Base-by-base conservation (phyloP, 768 basidiomycete species). In the Tylopilus rubrobrunneus region DNA sequence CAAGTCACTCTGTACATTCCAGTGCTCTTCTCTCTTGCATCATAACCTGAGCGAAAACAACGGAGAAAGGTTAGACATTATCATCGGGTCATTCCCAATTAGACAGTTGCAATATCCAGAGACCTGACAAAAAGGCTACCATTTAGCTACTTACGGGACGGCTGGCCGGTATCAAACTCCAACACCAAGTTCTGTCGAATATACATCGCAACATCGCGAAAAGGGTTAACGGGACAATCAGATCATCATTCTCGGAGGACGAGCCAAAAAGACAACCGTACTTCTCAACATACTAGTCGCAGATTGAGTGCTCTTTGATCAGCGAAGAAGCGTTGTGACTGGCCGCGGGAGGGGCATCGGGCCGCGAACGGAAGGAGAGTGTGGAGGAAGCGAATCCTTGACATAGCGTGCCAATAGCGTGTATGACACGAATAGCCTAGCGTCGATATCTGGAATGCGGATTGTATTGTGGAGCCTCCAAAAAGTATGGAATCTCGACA, bases 21-120 rank as follows among this genome's bases (percentile, higher is more conserved):
- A 36, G 57, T 55, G 29, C 33, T 14, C 64, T 67, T 68, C 67
- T 67, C 62, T 67, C 52, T 66, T 66, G 66, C 43, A 56, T 57
- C 53, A 52, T 39, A 51, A 61, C 48, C 51, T n/a, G 51, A 28
- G 60, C 61, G 63, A 63, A 65, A 57, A 59, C 58, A 56, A 52
- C 63, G 61, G 61, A 48, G 58, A 62, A 62, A 65, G 40, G 48
- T 45, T 40, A 52, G 56, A 48, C 47, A 54, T 52, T 29, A 54
- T 51, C 59, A 60, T 61, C 37, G 55, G 37, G 36, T 36, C n/a
- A 45, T 45, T 45, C 48, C 49, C 17, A 49, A 48, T 49, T 25
- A 43, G 56, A 56, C 47, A 33, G 48, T 45, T 40, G 44, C 44
- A 19, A 52, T 29, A 51, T 45, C 46, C 58, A 36, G 39, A 37